Conservation (phyloP, 805 yeast genomes). For the Cyberlindnera lachancei region DNA sequence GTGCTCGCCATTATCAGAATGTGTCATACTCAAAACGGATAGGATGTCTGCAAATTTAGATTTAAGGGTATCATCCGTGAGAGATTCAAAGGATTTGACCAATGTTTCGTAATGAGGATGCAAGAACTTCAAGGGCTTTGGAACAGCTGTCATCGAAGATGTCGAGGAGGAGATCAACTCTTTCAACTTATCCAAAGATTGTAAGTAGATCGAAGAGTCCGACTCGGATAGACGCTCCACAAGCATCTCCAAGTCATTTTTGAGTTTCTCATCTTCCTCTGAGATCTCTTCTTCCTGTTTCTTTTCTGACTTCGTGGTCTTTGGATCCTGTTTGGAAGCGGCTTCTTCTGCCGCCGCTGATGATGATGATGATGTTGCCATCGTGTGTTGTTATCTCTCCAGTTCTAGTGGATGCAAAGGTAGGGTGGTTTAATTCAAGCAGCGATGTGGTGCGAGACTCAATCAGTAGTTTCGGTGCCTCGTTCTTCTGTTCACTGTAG, state of each 20-base stretch:
- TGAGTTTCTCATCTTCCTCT: conserved; percentile 87
- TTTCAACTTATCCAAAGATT: conserved; percentile 66
- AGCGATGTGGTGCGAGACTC: too few species aligned
- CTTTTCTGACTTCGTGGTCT: conserved; percentile 7
- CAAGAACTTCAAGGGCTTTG: conserved; percentile 93
- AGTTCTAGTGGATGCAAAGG: too few species aligned
- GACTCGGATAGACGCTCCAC: conserved; percentile 70
- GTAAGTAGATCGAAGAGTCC: conserved; percentile 37
- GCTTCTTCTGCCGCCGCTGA: conserved; percentile 7
- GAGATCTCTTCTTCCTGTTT: conserved; percentile 71
- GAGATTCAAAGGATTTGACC: conserved; percentile 54
- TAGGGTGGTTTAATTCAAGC: too few species aligned
- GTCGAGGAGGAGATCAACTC: conserved; percentile 83
- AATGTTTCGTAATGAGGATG: conserved; percentile 79
- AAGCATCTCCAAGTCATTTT: conserved; percentile 76
- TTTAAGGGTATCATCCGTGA: conserved; percentile 47
- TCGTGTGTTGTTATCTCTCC: too few species aligned
- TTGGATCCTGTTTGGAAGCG: conserved; percentile 16
- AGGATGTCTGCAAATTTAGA: conserved; percentile 75
- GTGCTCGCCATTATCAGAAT: conserved; percentile 70
- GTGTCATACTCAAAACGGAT: conserved; percentile 93
- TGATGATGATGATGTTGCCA: too few species aligned
- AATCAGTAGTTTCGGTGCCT: too few species aligned
- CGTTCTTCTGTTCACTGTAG: too few species aligned
- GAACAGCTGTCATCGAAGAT: conserved; percentile 98